Base-by-base conservation (phyloP, 306 rosid genomes). In the Quercus agrifolia region DNA sequence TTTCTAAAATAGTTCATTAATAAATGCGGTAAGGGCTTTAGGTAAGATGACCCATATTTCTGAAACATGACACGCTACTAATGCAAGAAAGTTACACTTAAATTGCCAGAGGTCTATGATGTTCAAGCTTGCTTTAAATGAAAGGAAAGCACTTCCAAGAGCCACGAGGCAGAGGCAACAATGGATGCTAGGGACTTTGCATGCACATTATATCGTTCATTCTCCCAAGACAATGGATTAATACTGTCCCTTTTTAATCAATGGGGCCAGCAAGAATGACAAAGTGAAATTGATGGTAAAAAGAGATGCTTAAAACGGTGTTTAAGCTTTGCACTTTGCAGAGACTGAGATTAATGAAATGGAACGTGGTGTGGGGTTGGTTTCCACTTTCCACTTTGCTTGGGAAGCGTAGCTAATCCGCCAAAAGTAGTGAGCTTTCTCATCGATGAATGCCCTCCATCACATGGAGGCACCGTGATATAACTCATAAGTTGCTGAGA, bases 321-420 rank as follows among this genome's bases (percentile, higher is more conserved):
- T 77, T 81, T 80, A 67, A 81, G 64, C 59, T 75, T 70, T 21
- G 71, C 54, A 70, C 59, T 75, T 70, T 38, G 68, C 54, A 70
- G 23, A 67, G 49, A 62, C 38, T 38, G 46, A 71, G 62, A 51
- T 57, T 49, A 83, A 69, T 52, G 70, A 35, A 35, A 69, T 58
- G 73, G 30, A 9, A 5, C 5, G 21, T 25, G 35, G 64, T 14
- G 41, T 44, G 31, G 20, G 38, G 59, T 28, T 82, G 66, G 75
- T 74, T 79, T 74, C 56, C 46, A 67, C 57, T 71, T 70, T 67
- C 61, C 75, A 76, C 69, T 81, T 83, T 84, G 80, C 80, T 88
- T 77, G 92, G 90, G 89, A 89, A 31, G 46, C 80, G 90, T 68
- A 81, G 56, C 86, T 77, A 33, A 56, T 80, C 77, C 69, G 92